These are phyloP conservation scores for Aureoboletus auriporus DNA, from an alignment of 768 basidiomycete genomes.

Conservation along the genomic window DNA sequence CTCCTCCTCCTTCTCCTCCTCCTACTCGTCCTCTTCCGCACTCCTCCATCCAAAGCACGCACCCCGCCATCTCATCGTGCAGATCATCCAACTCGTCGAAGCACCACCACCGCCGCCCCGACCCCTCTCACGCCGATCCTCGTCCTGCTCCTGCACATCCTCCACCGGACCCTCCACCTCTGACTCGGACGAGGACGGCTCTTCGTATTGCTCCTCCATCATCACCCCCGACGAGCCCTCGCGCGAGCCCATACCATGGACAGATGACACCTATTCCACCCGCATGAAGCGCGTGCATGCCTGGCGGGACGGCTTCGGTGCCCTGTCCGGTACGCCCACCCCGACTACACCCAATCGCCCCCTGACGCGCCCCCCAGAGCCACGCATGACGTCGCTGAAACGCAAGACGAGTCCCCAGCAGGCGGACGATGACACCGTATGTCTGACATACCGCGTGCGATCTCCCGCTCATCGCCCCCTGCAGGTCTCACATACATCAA, in stretches of 20 bases:
- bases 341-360: not conserved
- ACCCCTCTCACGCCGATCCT: constrained; percentile 9
- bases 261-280: constrained; percentile 48
- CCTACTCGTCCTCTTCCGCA: constrained; percentile 23
- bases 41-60: constrained; percentile 28
- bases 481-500: constrained; percentile 51
- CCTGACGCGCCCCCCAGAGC: not conserved
- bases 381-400: constrained; percentile 40
- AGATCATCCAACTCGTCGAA: constrained; percentile 75
- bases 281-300: constrained; percentile 66
- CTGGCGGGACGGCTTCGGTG: constrained; percentile 61
- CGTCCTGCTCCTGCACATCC: constrained; percentile 35
- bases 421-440: constrained; percentile 39
- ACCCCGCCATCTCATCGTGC: constrained; percentile 40
- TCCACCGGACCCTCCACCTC: constrained; percentile 36
- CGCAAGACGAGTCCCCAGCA: constrained; percentile 37
- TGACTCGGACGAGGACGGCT: constrained; percentile 42
- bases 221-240: constrained; percentile 37
- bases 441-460: constrained; percentile 14
- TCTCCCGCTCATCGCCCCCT: constrained; percentile 11
- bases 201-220: constrained; percentile 74
- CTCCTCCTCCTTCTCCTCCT: constrained; percentile 21
- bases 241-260: constrained; percentile 22
- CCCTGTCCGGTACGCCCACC: constrained; percentile 35
- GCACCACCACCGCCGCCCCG: constrained; percentile 49